Percentiles rank a stretch among this genome's conserved stretches.
phyloP scores from a whole-genome alignment of 345 rosid genomes.

The Trapa incisa region DNA sequence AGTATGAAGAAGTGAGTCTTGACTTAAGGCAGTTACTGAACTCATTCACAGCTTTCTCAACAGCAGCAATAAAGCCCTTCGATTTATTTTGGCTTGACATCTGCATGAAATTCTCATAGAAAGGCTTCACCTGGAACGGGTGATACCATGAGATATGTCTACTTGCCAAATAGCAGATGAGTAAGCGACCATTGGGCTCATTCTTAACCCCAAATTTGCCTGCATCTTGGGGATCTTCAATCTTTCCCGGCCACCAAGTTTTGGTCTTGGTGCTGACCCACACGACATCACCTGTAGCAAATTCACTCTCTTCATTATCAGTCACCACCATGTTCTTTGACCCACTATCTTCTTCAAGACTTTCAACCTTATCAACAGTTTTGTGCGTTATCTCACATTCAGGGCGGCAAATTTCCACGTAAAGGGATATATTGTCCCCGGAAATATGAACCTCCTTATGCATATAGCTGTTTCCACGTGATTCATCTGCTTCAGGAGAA shows the following conservation, averaged over 20 bases:
- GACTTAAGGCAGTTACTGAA: constrained; percentile 37
- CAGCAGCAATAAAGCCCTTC: constrained; percentile 39
- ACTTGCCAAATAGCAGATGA: constrained; percentile 43
- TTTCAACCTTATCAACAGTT: constrained; percentile 3
- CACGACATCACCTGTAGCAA: constrained; percentile 56
- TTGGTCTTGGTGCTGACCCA: constrained; percentile 54
- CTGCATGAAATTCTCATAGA: constrained; percentile 41
- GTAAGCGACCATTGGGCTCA: constrained; percentile 18
- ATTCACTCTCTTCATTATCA: constrained; percentile 16
- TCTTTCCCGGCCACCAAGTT: constrained; percentile 89
- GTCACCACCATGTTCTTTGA: constrained; percentile 8
- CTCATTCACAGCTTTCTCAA: constrained; percentile 58
- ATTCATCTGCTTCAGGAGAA: not conserved
- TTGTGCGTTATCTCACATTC: not conserved
- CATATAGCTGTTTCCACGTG: not conserved
- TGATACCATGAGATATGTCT: constrained; percentile 38
- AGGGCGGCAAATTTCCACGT: constrained; percentile 2
- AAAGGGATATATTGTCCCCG: constrained; percentile 2
- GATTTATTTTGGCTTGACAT: constrained; percentile 28
- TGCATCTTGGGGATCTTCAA: constrained; percentile 31
- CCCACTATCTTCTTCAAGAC: not conserved
- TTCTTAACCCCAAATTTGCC: constrained; percentile 14
- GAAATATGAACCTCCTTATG: not conserved
- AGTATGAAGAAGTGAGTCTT: constrained; percentile 50
- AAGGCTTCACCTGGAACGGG: constrained; percentile 51